phyloP scores from a whole-genome alignment of 768 basidiomycete species.

The Xerocomus potaroensis region DNA sequence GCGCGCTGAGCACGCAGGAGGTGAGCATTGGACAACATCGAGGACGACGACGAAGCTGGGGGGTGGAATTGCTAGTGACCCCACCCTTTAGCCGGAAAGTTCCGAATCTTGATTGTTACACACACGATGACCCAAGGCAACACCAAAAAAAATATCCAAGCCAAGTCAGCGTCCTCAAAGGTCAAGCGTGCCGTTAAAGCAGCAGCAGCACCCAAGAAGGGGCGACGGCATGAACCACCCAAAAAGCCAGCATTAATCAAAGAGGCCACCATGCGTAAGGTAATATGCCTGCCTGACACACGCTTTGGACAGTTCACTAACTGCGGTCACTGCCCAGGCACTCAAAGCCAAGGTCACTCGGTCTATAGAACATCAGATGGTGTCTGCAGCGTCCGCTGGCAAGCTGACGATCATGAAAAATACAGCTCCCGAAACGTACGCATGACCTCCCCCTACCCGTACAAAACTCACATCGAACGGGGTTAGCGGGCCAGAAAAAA shows the following conservation, averaged over 20 bases:
- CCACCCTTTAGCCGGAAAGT: slow-evolving; percentile 24
- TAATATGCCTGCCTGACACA: slow-evolving; percentile 27
- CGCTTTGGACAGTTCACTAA: no score
- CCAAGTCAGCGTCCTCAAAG: slow-evolving; percentile 43
- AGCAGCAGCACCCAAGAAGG: slow-evolving; percentile 73
- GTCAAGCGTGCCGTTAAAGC: slow-evolving; percentile 61
- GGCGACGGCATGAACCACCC: slow-evolving; percentile 70
- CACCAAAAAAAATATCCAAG: slow-evolving; percentile 73
- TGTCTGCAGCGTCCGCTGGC: slow-evolving; percentile 80
- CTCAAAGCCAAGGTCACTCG: slow-evolving; percentile 88
- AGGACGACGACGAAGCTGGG: slow-evolving; percentile 11
- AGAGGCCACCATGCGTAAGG: slow-evolving; percentile 76
- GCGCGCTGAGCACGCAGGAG: slow-evolving; percentile 53
- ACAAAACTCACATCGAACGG: neutral
- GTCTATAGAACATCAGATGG: slow-evolving; percentile 90
- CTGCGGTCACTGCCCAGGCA: slow-evolving; percentile 46
- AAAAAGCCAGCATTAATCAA: slow-evolving; percentile 75
- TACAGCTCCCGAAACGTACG: slow-evolving; percentile 32
- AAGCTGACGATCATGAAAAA: slow-evolving; percentile 93
- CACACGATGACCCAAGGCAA: slow-evolving; percentile 71
- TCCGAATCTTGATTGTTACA: slow-evolving; percentile 10
- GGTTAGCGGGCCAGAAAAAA: slow-evolving; percentile 19
- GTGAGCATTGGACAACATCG: slow-evolving; percentile 44
- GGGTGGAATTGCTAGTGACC: neutral
- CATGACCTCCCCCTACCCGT: neutral